Evolutionary conservation across 2,329 filamentous ascomycete species (phyloP).

Genomic region (Thielaviopsis populi): DNA sequence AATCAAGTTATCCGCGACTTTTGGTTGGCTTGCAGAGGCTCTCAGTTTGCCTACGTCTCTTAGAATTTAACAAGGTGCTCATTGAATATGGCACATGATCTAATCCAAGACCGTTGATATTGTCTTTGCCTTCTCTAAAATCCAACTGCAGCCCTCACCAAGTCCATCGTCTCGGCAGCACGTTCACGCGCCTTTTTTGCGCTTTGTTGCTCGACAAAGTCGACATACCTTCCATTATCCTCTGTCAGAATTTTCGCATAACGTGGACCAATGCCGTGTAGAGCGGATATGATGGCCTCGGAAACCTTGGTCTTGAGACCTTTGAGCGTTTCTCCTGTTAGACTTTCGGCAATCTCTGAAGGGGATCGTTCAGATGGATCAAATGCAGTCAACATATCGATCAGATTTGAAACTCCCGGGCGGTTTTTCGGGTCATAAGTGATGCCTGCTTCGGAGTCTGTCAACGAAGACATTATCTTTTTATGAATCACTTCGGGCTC

Average conservation of each 20-base stretch:
- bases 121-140: constrained; percentile 22
- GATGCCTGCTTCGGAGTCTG: constrained; percentile 53
- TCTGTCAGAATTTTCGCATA: constrained; percentile 38
- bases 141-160: constrained; percentile 38
- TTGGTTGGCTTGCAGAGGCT: constrained; percentile 52
- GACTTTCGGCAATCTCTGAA: constrained; percentile 27
- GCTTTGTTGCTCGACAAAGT: constrained; percentile 43
- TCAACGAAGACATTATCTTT: constrained; percentile 61
- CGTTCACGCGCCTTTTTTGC: constrained; percentile 44
- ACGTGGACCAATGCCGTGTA: constrained; percentile 40
- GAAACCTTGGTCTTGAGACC: constrained; percentile 40
- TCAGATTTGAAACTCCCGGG: constrained; percentile 75
- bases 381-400: constrained; percentile 65
- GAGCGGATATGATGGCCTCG: constrained; percentile 36
- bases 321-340: constrained; percentile 26
- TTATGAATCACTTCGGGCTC: constrained; percentile 42
- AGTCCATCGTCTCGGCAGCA: constrained; percentile 42
- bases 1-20: constrained; percentile 57
- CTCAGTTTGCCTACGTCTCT: constrained; percentile 33
- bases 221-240: constrained; percentile 37
- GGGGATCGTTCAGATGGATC: constrained; percentile 30
- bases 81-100: neutral
- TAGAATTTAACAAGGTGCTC: neutral
- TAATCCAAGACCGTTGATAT: neutral
- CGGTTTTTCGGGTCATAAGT: constrained; percentile 55